Evolutionary conservation across 345 rosid species (phyloP), one percentile per base, ranked within the genome.

Genomic region (Eucalyptus grandis): DNA sequence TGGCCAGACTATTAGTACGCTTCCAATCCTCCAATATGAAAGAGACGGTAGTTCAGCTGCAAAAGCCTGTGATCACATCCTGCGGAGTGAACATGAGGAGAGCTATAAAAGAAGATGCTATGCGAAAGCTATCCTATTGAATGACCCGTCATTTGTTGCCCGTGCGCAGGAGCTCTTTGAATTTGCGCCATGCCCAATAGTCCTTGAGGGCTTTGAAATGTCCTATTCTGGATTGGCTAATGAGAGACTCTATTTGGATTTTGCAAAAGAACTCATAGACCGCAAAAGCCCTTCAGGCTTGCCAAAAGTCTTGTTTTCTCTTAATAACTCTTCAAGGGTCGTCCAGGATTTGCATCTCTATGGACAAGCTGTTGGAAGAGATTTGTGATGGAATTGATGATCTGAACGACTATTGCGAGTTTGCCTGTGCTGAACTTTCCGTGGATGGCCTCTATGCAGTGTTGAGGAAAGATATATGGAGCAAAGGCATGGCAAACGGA

Each of bases 311-410:
- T 51, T 65, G 89, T 88, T 93, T 93, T 47, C 89, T 91, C 4
- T 40, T 92, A 26, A 81, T 72, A 49, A 58, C 88, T 81, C 89
- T 56, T 58, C 53, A 86, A 8, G 89, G 92, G 87, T 72, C 56
- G 21, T 27, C 81, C 69, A 93, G 93, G 92, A 87, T 54, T 87
- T 85, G 49, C 88, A 54, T 92, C 50, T 89, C 95, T 53, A 40
- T 96, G 77, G 97, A 95, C 65, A 92, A 91, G 90, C 60, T 98
- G 92, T 89, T 96, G 89, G 94, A 87, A 89, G 96, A 97, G 91
- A 91, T 96, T 50, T 92, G 94, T 80, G 88, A 92, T 19, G 96
- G 93, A 54, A 82, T 95, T 44, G 94, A 95, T 87, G 69, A 88
- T 86, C 90, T 97, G 50, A 90, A 77, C 72, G 93, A 94, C 92